Conservation (phyloP, 2,329 filamentous ascomycete species). For the Chrysosporium keratinophilum region DNA sequence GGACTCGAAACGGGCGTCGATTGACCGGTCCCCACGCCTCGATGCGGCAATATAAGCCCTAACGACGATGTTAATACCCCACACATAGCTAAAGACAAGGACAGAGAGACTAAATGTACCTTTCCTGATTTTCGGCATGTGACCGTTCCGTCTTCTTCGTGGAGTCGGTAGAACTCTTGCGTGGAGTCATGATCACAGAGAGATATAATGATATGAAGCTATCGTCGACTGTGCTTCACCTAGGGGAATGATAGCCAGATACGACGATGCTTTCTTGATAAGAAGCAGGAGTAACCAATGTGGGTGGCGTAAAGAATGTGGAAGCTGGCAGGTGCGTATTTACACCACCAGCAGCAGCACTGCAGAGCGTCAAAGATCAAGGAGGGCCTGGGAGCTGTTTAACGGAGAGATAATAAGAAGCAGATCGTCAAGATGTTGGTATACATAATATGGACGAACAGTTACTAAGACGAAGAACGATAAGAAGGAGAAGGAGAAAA, state of each 20-base stretch:
- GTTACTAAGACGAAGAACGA: background rate
- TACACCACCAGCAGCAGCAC: too few relatives aligned
- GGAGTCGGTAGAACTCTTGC: slow-evolving; percentile 15
- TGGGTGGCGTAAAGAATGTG: too few relatives aligned
- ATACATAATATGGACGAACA: background rate
- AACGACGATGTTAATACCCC: slow-evolving; percentile 15
- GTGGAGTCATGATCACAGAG: background rate
- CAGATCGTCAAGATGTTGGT: background rate
- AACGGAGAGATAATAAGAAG: background rate
- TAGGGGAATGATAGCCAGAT: background rate
- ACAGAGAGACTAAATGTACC: slow-evolving; percentile 23
- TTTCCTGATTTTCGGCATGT: slow-evolving; percentile 36
- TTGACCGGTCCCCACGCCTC: slow-evolving; percentile 69
- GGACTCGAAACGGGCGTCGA: slow-evolving; percentile 81
- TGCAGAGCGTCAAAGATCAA: too few relatives aligned
- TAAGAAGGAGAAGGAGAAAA: background rate
- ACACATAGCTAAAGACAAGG: background rate
- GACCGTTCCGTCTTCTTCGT: slow-evolving; percentile 21
- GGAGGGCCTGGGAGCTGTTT: too few relatives aligned
- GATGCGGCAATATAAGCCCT: slow-evolving; percentile 90
- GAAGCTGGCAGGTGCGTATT: too few relatives aligned
- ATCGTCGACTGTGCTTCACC: too few relatives aligned
- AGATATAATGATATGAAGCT: background rate
- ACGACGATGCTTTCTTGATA: background rate
- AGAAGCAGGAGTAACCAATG: too few relatives aligned